Evolutionary conservation across 306 rosid species (phyloP).

Genomic region (Malus domestica): DNA sequence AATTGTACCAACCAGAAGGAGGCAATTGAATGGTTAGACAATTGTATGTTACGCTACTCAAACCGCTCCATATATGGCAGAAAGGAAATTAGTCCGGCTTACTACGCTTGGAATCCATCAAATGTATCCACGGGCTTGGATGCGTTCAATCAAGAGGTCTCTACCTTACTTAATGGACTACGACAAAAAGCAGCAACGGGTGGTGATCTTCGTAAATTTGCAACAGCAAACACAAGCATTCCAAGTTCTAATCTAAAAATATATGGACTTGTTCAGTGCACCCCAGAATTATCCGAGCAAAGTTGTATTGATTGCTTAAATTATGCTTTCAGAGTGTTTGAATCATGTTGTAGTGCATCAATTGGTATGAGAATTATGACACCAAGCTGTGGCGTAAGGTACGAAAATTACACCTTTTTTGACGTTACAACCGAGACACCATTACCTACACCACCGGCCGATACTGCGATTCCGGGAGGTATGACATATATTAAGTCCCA

Average conservation of each 20-base stretch:
- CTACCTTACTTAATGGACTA: not conserved
- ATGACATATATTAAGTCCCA: not conserved
- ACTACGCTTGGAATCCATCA: fast-evolving
- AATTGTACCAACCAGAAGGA: conserved; percentile 16
- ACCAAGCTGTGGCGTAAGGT: conserved; percentile 14
- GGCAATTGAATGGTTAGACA: conserved; percentile 10
- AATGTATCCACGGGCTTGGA: not conserved
- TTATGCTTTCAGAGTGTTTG: not conserved
- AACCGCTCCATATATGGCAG: not conserved
- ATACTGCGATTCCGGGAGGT: not conserved
- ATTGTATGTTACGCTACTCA: conserved; percentile 21
- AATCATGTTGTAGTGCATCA: not conserved
- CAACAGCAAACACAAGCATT: not conserved
- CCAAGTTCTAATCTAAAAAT: not conserved
- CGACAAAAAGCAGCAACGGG: conserved; percentile 3
- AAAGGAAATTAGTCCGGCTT: not conserved
- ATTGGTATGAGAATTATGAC: not conserved
- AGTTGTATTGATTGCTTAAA: not conserved
- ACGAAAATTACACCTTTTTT: not conserved
- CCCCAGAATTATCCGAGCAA: not conserved
- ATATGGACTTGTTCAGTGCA: conserved; percentile 14
- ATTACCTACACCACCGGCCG: not conserved
- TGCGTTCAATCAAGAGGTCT: not conserved
- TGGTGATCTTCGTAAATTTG: not conserved
- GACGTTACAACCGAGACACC: not conserved